Base-by-base conservation (phyloP, 2,329 filamentous ascomycete genomes). In the Elsinoe fawcettii region DNA sequence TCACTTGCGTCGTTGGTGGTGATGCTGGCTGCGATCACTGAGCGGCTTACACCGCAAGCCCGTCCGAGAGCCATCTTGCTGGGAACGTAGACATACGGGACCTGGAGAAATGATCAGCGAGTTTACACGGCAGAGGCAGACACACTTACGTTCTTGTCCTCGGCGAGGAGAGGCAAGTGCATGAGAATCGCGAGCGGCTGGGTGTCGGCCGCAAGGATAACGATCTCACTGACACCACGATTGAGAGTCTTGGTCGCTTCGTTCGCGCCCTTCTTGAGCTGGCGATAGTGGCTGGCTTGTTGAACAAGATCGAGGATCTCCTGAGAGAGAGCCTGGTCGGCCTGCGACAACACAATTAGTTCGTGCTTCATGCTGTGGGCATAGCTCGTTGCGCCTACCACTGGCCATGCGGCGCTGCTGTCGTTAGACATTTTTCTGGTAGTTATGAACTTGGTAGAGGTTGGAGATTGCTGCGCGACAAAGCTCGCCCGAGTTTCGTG, bases 1-100 rank as follows among this genome's bases (percentile, higher is more conserved):
- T 96, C 91, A 68, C 83, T 88, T 37, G 86, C 87, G 76, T 95
- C 90, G 80, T 95, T 95, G 58, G 87, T 90, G 64, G 90, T 96
- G 75, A 97, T 95, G 68, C 81, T 85, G 61, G 84, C 85, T 39
- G 89, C 86, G 66, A 97, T 96, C 60, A 97, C 91, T 57, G 90
- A 80, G 59, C 92, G 82, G 69, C 82, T 86, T 61, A 96, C 92
- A 80, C 92, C 92, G 70, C 88, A 93, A 51, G 92, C 91, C 64
- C 91, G 83, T 66, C 90, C 90, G 51, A 96, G 84, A 56, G 89
- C 87, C 67, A 90, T 87, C 83, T 95, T 88, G 74, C 80, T 81
- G 63, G 74, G 74, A 46, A 76, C 73, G 65, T 71, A 73, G 61
- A 70, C 65, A 58, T 66, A 61, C 3, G 51, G 46, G 20, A 61